Evolutionary conservation across 164 flowering plant species (phyloP).

Genomic region (Chimonanthus salicifolius): DNA sequence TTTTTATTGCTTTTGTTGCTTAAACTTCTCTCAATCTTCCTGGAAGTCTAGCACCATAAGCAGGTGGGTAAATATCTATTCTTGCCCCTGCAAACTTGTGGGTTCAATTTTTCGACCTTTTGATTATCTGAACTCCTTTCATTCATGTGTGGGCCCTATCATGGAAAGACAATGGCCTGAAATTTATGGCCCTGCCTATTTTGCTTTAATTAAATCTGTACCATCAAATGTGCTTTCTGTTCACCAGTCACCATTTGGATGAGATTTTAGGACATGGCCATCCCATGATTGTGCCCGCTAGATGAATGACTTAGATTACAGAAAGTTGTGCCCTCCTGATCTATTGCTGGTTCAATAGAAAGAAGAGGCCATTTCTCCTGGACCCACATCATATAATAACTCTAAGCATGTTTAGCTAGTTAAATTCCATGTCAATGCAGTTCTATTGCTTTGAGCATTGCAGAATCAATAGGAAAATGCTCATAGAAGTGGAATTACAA

Average conservation of each 20-base stretch:
- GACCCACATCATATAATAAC: neutral
- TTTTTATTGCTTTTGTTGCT: too few species aligned
- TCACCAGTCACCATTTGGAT: neutral
- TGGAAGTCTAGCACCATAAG: neutral
- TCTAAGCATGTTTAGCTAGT: neutral
- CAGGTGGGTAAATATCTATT: neutral
- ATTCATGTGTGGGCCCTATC: neutral
- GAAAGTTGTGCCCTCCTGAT: neutral
- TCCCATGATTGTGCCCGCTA: neutral
- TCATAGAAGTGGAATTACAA: slow-evolving; percentile 35
- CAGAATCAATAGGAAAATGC: slow-evolving; percentile 64
- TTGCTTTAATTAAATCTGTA: neutral
- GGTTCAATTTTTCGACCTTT: neutral
- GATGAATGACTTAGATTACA: neutral
- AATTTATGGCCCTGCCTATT: neutral
- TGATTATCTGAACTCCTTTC: neutral
- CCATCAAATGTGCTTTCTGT: neutral
- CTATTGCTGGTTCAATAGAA: neutral
- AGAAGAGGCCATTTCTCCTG: neutral
- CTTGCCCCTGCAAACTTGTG: neutral
- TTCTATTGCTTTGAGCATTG: slow-evolving; percentile 5
- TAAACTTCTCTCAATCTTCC: neutral
- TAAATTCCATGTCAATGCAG: too few species aligned
- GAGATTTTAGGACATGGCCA: neutral
- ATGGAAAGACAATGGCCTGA: neutral